Conservation (phyloP, 768 basidiomycete species). For the Cytidiella melzeri region DNA sequence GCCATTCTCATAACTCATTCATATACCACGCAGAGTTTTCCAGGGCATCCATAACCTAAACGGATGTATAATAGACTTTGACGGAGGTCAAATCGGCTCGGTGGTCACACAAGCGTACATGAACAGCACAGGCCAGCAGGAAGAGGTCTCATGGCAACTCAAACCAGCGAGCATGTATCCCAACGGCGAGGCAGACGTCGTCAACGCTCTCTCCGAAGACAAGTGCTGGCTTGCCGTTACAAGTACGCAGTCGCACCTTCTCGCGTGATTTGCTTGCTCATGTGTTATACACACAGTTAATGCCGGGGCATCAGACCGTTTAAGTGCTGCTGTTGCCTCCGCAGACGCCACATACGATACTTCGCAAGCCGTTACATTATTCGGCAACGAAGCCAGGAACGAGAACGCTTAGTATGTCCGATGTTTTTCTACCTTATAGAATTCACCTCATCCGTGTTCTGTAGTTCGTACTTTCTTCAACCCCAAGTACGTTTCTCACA, state of each 20-base stretch:
- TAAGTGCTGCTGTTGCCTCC: constrained; percentile 17
- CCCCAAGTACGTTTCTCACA: background rate
- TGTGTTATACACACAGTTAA: constrained; percentile 34
- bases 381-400: constrained; percentile 44
- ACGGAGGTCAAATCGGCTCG: constrained; percentile 47
- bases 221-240: constrained; percentile 49
- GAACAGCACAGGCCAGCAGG: constrained; percentile 20
- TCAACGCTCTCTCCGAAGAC: constrained; percentile 40
- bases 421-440: no score
- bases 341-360: constrained; percentile 41
- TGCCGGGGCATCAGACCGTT: constrained; percentile 21
- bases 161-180: constrained; percentile 33
- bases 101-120: constrained; percentile 36
- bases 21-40: constrained; percentile 26
- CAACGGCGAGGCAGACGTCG: constrained; percentile 30
- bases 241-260: constrained; percentile 30
- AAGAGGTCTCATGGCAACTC: constrained; percentile 40
- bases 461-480: background rate
- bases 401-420: constrained; percentile 51
- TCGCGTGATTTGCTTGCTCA: constrained; percentile 1
- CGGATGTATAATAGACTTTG: constrained; percentile 63
- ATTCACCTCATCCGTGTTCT: no score
- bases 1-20: background rate
- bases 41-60: constrained; percentile 34
- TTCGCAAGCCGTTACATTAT: constrained; percentile 42